Percentiles rank a stretch among this genome's conserved stretches.
phyloP scores from a whole-genome alignment of 768 basidiomycete genomes.

The Mrakia gelida region DNA sequence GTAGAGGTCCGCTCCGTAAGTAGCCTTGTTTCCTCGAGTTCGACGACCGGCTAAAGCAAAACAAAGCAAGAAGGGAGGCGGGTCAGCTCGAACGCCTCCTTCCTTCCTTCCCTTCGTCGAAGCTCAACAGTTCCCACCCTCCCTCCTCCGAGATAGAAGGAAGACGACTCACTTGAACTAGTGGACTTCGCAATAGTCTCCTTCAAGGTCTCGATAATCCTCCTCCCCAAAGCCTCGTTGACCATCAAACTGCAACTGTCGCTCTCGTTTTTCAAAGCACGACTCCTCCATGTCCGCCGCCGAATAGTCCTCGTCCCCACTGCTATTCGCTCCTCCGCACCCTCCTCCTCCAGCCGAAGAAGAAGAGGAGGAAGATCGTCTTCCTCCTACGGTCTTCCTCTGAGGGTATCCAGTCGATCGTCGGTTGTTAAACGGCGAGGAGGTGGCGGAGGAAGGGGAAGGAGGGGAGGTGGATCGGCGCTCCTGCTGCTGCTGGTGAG shows the following conservation, averaged over 20 bases:
- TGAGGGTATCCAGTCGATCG: too few relatives aligned
- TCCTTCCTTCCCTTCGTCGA: not conserved
- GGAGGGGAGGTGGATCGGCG: not conserved
- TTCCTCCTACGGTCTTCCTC: too few relatives aligned
- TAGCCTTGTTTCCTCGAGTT: conserved; percentile 2
- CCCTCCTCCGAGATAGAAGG: not conserved
- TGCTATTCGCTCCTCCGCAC: conserved; percentile 2
- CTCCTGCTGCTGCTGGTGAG: not conserved
- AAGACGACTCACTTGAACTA: not conserved
- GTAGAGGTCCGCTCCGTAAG: conserved; percentile 20
- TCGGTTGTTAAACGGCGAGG: not conserved
- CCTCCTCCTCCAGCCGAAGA: not conserved
- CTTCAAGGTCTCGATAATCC: conserved; percentile 4
- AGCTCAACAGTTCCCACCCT: not conserved
- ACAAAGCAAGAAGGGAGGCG: not conserved
- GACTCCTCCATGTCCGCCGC: conserved; percentile 12
- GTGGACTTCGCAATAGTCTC: not conserved
- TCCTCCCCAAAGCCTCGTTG: conserved; percentile 13
- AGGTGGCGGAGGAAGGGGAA: not conserved
- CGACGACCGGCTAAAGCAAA: conserved; percentile 15
- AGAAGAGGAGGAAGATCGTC: not conserved
- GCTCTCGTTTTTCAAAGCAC: conserved; percentile 19
- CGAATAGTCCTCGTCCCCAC: not conserved
- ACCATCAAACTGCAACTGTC: not conserved
- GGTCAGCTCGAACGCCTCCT: not conserved